phyloP scores from a whole-genome alignment of 2,329 filamentous ascomycete species.

The Lachnellula cervina region DNA sequence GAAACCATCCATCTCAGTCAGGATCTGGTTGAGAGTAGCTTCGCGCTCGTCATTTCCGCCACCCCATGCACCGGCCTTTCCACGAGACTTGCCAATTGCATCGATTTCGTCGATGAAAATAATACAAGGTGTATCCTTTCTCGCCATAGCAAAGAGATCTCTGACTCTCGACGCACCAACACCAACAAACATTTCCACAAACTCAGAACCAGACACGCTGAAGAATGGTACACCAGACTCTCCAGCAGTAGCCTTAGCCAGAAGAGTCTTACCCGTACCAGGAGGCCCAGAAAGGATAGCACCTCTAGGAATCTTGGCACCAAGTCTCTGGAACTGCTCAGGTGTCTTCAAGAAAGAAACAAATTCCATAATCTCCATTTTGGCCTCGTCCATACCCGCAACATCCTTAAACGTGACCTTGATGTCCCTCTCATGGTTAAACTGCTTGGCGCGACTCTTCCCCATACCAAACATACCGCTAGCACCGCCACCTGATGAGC shows the following conservation, averaged over 20 bases:
- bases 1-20: constrained; percentile 99
- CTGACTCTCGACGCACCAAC: constrained; percentile 93
- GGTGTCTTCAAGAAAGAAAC: constrained; percentile 95
- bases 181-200: constrained; percentile 99
- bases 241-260: constrained; percentile 95
- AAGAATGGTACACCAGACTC: constrained; percentile 97
- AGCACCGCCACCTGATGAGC: constrained; percentile 58
- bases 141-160: constrained; percentile 88
- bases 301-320: constrained; percentile 95
- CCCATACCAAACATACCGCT: constrained; percentile 93
- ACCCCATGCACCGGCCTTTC: constrained; percentile 70
- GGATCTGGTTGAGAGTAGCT: constrained; percentile 93
- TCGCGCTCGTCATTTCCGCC: constrained; percentile 97
- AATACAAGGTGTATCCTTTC: constrained; percentile 96
- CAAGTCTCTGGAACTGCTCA: constrained; percentile 84
- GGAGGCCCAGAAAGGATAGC: constrained; percentile 96
- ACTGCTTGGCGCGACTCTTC: constrained; percentile 91
- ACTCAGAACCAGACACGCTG: constrained; percentile 96
- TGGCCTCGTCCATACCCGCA: constrained; percentile 96
- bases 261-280: constrained; percentile 94
- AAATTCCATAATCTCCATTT: constrained; percentile 98
- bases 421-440: constrained; percentile 94
- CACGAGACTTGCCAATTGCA: constrained; percentile 86
- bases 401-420: constrained; percentile 98
- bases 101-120: constrained; percentile 99